phyloP scores from a whole-genome alignment of 2,329 filamentous ascomycete species.

The Aspergillus cejpii region DNA sequence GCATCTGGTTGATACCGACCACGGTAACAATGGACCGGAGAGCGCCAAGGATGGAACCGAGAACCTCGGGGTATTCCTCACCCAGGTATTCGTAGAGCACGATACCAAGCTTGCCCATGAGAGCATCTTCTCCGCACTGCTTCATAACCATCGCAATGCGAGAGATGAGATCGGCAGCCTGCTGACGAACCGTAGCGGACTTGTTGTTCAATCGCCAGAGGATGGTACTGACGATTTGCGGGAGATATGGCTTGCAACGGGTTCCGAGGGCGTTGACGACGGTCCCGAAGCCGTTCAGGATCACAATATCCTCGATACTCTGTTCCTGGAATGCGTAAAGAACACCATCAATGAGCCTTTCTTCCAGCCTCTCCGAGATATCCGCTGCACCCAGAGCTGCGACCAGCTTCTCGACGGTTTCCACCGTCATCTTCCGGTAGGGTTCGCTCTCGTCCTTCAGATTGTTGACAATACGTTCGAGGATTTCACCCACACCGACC shows the following conservation, averaged over 20 bases:
- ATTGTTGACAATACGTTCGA: constrained; percentile 88
- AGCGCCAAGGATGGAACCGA: constrained; percentile 92
- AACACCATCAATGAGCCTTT: constrained; percentile 90
- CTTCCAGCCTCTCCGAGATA: constrained; percentile 85
- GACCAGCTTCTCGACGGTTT: constrained; percentile 94
- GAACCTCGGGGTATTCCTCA: constrained; percentile 95
- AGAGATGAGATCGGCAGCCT: constrained; percentile 92
- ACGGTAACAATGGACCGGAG: constrained; percentile 95
- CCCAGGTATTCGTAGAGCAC: constrained; percentile 97
- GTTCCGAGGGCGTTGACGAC: constrained; percentile 92
- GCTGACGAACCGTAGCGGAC: constrained; percentile 89
- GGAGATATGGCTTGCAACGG: constrained; percentile 91
- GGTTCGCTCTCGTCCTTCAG: constrained; percentile 97
- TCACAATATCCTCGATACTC: constrained; percentile 88
- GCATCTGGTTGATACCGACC: constrained; percentile 96
- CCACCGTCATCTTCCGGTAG: constrained; percentile 98
- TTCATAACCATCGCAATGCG: constrained; percentile 99
- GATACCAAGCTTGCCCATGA: constrained; percentile 91
- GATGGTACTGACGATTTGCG: constrained; percentile 94
- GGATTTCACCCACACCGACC: constrained; percentile 91
- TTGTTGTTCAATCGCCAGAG: constrained; percentile 98
- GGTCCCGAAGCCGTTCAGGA: constrained; percentile 95
- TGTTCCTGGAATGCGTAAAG: constrained; percentile 97
- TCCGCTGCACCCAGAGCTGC: constrained; percentile 89
- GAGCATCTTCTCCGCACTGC: constrained; percentile 89